Conservation (phyloP, 2,329 filamentous ascomycete species). For the Colletotrichum destructivum region DNA sequence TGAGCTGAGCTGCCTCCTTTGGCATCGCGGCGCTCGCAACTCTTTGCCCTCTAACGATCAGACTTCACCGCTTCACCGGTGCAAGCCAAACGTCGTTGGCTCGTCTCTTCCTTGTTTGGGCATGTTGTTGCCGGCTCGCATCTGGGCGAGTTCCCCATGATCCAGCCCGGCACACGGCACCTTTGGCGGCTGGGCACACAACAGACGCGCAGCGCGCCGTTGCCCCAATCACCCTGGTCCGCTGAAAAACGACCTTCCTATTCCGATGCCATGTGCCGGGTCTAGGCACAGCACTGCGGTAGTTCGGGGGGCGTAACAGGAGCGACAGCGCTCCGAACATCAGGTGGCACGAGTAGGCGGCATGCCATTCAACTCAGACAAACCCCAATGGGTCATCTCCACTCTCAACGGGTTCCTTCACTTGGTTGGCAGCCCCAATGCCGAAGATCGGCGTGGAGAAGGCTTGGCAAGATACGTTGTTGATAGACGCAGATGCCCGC, state of each 20-base stretch:
- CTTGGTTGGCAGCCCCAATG: not conserved
- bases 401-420: not conserved
- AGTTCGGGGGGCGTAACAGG: not conserved
- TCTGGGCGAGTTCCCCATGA: not conserved
- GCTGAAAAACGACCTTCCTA: conserved; percentile 26
- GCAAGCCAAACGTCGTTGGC: not conserved
- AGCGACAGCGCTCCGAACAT: conserved; percentile 3
- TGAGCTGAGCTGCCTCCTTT: conserved; percentile 2
- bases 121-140: not conserved
- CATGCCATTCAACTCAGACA: not conserved
- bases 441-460: conserved; percentile 2
- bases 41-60: not conserved
- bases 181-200: conserved; percentile 24
- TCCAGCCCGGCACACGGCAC: conserved; percentile 31
- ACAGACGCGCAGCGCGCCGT: not conserved
- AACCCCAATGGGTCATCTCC: not conserved
- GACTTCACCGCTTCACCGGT: too few species aligned
- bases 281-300: conserved; percentile 14
- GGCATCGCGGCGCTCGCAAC: not conserved
- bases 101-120: not conserved
- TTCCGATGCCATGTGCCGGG: conserved; percentile 28
- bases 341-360: not conserved
- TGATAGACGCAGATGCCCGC: too few species aligned
- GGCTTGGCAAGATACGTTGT: not conserved
- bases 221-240: conserved; percentile 5